These are phyloP conservation scores for Panaeolus papilionaceus DNA, from an alignment of 768 basidiomycete genomes.

Conservation along the genomic window DNA sequence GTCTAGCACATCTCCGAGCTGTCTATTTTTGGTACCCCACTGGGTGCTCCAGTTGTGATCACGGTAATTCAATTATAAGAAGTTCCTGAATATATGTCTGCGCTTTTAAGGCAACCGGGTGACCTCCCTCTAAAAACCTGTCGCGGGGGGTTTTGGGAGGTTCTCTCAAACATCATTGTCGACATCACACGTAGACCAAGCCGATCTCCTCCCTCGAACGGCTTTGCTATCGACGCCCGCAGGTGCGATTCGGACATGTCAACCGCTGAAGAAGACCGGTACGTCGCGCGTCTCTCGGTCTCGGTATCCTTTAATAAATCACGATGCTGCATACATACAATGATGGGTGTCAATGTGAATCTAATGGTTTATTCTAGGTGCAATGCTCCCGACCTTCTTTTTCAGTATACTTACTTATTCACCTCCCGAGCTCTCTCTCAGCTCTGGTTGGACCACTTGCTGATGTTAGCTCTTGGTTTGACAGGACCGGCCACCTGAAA, in stretches of 20 bases:
- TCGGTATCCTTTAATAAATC: background rate
- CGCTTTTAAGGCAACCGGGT: background rate
- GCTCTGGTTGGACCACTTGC: background rate
- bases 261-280: slow-evolving; percentile 3
- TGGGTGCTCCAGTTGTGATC: background rate
- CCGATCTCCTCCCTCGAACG: background rate
- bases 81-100: slow-evolving; percentile 3
- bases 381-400: background rate
- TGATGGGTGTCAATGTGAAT: background rate
- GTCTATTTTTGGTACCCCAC: slow-evolving; percentile 5
- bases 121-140: background rate
- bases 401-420: background rate
- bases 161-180: background rate
- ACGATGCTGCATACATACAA: background rate
- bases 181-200: background rate
- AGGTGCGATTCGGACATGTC: background rate
- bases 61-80: background rate
- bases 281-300: slow-evolving; percentile 2
- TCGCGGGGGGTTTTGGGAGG: background rate
- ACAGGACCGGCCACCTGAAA: background rate
- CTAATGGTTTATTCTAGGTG: background rate
- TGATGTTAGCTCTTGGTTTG: background rate
- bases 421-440: no score
- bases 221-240: background rate
- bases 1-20: background rate